Conservation (phyloP, 2,329 filamentous ascomycete genomes). For the Monosporascus sp. region DNA sequence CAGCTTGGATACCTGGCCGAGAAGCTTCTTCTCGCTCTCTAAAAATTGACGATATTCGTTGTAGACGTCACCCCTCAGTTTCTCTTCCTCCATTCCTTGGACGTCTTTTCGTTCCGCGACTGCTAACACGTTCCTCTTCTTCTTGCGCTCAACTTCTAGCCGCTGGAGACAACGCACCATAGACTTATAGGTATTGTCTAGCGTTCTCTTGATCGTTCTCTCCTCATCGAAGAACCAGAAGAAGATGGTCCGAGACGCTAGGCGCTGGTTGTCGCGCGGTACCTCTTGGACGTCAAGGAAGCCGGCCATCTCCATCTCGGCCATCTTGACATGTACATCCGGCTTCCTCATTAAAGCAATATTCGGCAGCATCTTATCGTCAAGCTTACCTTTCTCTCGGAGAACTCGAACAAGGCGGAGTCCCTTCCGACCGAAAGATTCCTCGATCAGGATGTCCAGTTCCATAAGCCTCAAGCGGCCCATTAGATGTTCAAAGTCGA, state of each 20-base stretch:
- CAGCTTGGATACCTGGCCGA: slow-evolving; percentile 72
- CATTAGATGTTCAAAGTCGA: slow-evolving; percentile 74
- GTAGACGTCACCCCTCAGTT: slow-evolving; percentile 69
- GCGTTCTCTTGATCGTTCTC: slow-evolving; percentile 60
- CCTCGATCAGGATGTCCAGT: slow-evolving; percentile 74
- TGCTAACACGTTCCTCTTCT: slow-evolving; percentile 66
- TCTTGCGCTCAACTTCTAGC: slow-evolving; percentile 67
- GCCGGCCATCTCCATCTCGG: slow-evolving; percentile 78
- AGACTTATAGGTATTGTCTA: slow-evolving; percentile 81
- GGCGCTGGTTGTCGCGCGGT: slow-evolving; percentile 76
- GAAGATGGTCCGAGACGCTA: slow-evolving; percentile 79
- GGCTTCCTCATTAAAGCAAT: slow-evolving; percentile 78
- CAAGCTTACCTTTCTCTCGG: slow-evolving; percentile 82
- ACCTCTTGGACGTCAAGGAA: slow-evolving; percentile 92
- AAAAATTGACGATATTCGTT: slow-evolving; percentile 54
- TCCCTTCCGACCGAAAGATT: slow-evolving; percentile 69
- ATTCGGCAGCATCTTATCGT: slow-evolving; percentile 81
- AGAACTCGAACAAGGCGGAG: slow-evolving; percentile 82
- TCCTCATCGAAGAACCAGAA: slow-evolving; percentile 87
- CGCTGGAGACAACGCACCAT: slow-evolving; percentile 84
- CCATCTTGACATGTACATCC: slow-evolving; percentile 78
- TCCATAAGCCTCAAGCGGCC: slow-evolving; percentile 68
- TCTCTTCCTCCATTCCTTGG: slow-evolving; percentile 74
- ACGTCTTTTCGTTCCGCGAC: slow-evolving; percentile 85
- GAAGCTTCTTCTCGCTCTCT: slow-evolving; percentile 64